Conservation (phyloP, 2,329 filamentous ascomycete species). For the Onygenales sp. region DNA sequence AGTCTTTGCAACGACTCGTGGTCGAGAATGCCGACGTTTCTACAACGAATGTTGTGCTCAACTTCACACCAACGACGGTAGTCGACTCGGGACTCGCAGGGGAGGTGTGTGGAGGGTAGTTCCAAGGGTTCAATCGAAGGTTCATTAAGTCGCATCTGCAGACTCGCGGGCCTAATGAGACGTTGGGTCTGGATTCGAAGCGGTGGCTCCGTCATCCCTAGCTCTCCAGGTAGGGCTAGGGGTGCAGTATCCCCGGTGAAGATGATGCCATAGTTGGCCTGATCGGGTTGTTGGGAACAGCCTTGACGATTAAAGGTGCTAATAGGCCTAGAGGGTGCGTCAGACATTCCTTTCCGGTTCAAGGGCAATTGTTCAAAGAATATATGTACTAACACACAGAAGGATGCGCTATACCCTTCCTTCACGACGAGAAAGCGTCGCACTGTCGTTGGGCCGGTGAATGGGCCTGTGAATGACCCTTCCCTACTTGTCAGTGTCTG, state of each 20-base stretch:
- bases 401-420: background rate
- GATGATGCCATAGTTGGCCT: background rate
- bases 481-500: background rate
- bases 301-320: background rate
- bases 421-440: background rate
- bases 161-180: background rate
- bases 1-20: background rate
- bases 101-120: background rate
- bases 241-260: background rate
- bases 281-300: background rate
- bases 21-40: background rate
- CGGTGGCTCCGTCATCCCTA: background rate
- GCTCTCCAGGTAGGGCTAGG: background rate
- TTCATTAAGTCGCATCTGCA: no score
- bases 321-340: background rate
- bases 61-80: background rate
- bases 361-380: background rate
- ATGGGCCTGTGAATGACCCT: background rate
- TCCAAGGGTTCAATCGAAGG: background rate
- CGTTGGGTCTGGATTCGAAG: background rate
- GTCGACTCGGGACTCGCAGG: background rate
- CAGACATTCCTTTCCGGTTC: no score
- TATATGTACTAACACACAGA: background rate
- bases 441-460: background rate
- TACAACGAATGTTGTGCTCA: background rate